These are phyloP conservation scores for Ophiocordyceps sinensis DNA, from an alignment of 2,329 filamentous ascomycete species.

Conservation along the genomic window DNA sequence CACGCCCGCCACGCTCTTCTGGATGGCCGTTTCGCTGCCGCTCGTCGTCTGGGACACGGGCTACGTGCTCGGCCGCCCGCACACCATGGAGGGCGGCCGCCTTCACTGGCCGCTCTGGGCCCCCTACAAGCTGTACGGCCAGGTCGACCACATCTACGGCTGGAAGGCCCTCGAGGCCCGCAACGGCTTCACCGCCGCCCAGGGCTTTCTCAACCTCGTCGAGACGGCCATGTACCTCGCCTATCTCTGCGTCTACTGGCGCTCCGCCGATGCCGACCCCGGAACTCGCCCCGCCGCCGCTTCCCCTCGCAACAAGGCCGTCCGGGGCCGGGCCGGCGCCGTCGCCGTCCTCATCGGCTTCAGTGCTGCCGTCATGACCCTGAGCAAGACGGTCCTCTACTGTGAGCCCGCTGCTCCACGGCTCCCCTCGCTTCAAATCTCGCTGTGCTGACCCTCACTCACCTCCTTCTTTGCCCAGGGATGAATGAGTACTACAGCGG, in stretches of 20 bases:
- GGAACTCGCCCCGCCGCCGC: background rate
- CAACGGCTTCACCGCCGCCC: slow-evolving; percentile 66
- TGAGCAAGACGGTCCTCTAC: slow-evolving; percentile 48
- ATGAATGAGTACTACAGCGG: slow-evolving; percentile 40
- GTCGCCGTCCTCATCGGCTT: slow-evolving; percentile 33
- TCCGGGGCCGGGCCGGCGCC: slow-evolving; percentile 29
- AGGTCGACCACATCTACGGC: slow-evolving; percentile 71
- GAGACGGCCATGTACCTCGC: slow-evolving; percentile 51
- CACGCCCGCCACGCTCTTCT: slow-evolving; percentile 37
- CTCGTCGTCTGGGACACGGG: slow-evolving; percentile 69
- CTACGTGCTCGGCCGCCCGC: slow-evolving; percentile 68
- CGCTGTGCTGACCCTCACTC: background rate
- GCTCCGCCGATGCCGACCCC: slow-evolving; percentile 6
- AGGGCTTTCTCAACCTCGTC: slow-evolving; percentile 52
- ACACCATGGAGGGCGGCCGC: slow-evolving; percentile 65
- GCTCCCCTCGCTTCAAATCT: background rate
- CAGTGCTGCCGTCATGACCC: slow-evolving; percentile 41
- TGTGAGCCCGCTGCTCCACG: slow-evolving; percentile 24
- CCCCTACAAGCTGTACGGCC: slow-evolving; percentile 70
- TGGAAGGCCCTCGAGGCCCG: slow-evolving; percentile 52
- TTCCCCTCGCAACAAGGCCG: slow-evolving; percentile 8
- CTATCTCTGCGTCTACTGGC: slow-evolving; percentile 32
- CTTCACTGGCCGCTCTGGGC: slow-evolving; percentile 59
- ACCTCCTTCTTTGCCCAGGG: slow-evolving; percentile 24
- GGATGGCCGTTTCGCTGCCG: slow-evolving; percentile 62